Conservation (phyloP, 2,329 filamentous ascomycete species). For the Ascochyta clinopodiicola region DNA sequence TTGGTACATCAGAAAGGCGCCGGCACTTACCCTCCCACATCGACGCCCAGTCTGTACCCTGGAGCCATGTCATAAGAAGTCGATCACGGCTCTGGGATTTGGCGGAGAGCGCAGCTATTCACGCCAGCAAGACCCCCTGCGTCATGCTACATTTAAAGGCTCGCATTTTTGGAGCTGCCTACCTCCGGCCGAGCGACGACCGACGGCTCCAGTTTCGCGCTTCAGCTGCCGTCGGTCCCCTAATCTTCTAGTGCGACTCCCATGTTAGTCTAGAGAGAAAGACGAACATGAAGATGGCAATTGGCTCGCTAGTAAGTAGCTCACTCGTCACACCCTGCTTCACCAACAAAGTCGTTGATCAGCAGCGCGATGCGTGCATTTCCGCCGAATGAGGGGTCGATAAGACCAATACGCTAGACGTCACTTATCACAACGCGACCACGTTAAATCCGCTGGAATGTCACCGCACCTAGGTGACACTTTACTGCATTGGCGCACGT, state of each 20-base stretch:
- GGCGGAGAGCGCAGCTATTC: constrained; percentile 2
- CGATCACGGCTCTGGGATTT: not conserved
- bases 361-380: not conserved
- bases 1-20: not conserved
- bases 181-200: not conserved
- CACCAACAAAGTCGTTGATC: not conserved
- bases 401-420: not conserved
- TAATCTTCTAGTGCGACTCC: not conserved
- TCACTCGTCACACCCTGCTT: not conserved
- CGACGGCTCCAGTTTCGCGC: constrained; percentile 2
- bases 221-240: not conserved
- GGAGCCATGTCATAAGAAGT: constrained; percentile 24
- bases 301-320: not conserved
- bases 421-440: not conserved
- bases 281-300: not conserved
- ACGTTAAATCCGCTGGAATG: not conserved
- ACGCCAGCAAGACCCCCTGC: constrained; percentile 3
- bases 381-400: not conserved
- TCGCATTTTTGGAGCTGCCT: constrained; percentile 3
- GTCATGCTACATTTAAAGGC: constrained; percentile 11
- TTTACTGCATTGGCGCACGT: not conserved
- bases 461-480: not conserved
- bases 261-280: not conserved
- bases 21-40: constrained; percentile 45
- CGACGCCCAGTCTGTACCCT: constrained; percentile 43